Evolutionary conservation across 2,329 filamentous ascomycete genomes (phyloP), one percentile per base, ranked within the genome.

Genomic region (Thielaviopsis ethacetica): DNA sequence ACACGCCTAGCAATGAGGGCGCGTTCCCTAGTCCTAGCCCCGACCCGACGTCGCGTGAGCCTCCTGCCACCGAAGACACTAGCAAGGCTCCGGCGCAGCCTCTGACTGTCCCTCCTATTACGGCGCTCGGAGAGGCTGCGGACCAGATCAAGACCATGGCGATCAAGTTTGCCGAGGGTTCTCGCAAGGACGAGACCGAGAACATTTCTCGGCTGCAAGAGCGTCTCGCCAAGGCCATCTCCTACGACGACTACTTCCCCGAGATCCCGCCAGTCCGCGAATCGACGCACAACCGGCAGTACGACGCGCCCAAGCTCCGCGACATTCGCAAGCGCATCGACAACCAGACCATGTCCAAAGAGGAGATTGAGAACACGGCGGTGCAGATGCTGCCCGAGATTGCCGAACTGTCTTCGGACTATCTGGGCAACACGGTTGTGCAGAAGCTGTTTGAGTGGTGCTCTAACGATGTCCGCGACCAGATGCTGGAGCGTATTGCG

Each of bases 401-500:
- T 68, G 89, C 91, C 3, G 93, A 98, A 71, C 77, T 98, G 24
- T 81, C 93, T 2, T 95, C 91, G 0, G 93, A 98, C 71, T 98
- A 98, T 67, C 80, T 98, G 34, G 93, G 93, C 65, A 98, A 98
- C 73, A 98, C 93, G 0, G 93, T 98, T n/a, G 91, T 98, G 19
- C 93, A 98, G 73, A 98, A 98, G 73, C 76, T 98, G 53, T 98
- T 98, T 68, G 91, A 98, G 71, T 89, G 88, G 72, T 97, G 93
- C 74, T 93, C 89, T 0, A 91, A 97, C 69, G 76, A 83, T 50
- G 82, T 91, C 50, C 91, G 94, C 66, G 90, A 96, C 70, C 85
- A 86, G 59, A 97, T 98, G 93, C 76, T 98, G 60, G 72, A 76
- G 15, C 83, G 91, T 67, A 95, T 98, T 66, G 83, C 87, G 2